Evolutionary conservation across 2,329 filamentous ascomycete genomes (phyloP).

Genomic region (Emergomyces africanus): DNA sequence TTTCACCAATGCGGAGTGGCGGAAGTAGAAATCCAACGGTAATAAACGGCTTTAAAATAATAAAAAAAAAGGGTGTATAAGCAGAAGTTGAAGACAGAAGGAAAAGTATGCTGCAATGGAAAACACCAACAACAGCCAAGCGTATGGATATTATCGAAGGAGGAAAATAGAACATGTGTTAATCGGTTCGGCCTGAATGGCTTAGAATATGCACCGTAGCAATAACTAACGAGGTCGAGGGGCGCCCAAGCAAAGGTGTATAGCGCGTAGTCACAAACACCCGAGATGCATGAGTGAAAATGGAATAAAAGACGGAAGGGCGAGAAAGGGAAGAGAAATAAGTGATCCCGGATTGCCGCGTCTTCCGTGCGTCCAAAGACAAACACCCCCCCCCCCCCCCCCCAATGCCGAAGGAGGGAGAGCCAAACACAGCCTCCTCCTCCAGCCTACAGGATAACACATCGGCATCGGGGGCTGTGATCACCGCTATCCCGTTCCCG

Average conservation of each 20-base stretch:
- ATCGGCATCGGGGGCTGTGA: slow-evolving; percentile 48
- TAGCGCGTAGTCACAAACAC: not conserved
- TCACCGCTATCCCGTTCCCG: slow-evolving; percentile 44
- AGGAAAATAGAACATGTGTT: not conserved
- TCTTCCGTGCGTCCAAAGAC: not conserved
- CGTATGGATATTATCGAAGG: not conserved
- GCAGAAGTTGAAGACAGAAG: not conserved
- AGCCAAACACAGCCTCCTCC: not conserved
- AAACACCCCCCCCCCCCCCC: not conserved
- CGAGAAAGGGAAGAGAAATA: not conserved
- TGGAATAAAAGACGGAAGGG: not conserved
- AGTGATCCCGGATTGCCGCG: not conserved
- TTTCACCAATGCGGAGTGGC: not conserved
- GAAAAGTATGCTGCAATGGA: not conserved
- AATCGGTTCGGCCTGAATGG: not conserved
- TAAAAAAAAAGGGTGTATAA: not conserved
- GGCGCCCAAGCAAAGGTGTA: not conserved
- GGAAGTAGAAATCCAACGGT: not conserved
- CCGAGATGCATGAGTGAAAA: not conserved
- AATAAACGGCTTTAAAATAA: not conserved
- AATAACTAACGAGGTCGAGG: not conserved
- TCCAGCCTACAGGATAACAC: slow-evolving; percentile 45
- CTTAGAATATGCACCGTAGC: not conserved
- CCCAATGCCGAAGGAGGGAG: too few relatives aligned
- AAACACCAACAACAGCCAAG: not conserved